Conservation (phyloP, 1,284 basidiomycete species). For the Cryptococcus sp. region DNA sequence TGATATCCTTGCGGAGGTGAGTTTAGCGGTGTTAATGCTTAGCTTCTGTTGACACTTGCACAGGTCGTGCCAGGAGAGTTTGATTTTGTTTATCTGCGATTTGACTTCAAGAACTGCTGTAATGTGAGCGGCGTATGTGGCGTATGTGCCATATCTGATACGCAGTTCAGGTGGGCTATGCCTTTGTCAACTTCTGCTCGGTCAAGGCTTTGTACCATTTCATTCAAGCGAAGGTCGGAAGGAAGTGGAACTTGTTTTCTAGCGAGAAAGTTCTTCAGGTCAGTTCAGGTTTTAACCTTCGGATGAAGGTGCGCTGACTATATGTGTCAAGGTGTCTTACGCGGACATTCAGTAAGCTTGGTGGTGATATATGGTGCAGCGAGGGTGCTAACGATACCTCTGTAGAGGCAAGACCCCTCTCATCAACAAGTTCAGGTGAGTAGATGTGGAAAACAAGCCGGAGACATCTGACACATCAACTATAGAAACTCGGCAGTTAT, state of each 20-base stretch:
- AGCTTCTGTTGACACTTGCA: background rate
- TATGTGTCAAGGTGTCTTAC: slow-evolving; percentile 43
- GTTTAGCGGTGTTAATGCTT: slow-evolving; percentile 1
- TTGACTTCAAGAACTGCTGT: slow-evolving; percentile 53
- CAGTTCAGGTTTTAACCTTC: slow-evolving; percentile 1
- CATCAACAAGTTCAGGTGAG: slow-evolving; percentile 51
- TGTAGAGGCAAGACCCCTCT: slow-evolving; percentile 47
- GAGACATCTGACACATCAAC: slow-evolving; percentile 5
- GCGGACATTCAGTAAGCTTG: slow-evolving; percentile 48
- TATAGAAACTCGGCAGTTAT: slow-evolving; percentile 50
- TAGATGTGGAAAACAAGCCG: background rate
- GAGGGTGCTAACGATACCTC: background rate
- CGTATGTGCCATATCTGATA: slow-evolving; percentile 1
- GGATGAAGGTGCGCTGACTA: background rate
- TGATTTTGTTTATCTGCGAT: slow-evolving; percentile 53
- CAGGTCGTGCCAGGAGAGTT: slow-evolving; percentile 50
- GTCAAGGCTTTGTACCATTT: slow-evolving; percentile 41
- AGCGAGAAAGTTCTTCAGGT: slow-evolving; percentile 54
- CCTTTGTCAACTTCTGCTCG: slow-evolving; percentile 51
- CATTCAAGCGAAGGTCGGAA: slow-evolving; percentile 43
- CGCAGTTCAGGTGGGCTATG: slow-evolving; percentile 45
- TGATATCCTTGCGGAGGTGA: slow-evolving; percentile 46
- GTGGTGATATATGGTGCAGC: background rate
- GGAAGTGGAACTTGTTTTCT: slow-evolving; percentile 52
- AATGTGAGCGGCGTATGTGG: slow-evolving; percentile 38